Evolutionary conservation across 2,329 filamentous ascomycete genomes (phyloP).

Genomic region (Neodidymelliopsis sp.): DNA sequence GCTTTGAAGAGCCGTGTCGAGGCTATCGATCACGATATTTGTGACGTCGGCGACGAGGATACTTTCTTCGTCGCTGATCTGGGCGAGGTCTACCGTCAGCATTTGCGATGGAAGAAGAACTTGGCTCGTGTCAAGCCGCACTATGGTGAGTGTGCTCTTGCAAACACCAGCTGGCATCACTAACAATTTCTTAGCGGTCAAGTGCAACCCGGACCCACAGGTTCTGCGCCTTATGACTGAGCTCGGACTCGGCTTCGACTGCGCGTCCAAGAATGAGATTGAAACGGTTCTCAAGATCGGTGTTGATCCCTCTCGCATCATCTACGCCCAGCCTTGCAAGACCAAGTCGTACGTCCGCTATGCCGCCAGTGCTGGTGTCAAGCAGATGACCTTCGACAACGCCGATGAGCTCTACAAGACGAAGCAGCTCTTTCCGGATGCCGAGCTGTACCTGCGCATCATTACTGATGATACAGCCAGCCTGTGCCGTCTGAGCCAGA

Average conservation of each 20-base stretch:
- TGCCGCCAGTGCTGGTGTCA: slow-evolving; percentile 82
- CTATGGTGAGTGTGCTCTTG: slow-evolving; percentile 73
- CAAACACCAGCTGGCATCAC: slow-evolving; percentile 12
- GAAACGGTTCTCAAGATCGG: slow-evolving; percentile 87
- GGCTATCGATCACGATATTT: slow-evolving; percentile 83
- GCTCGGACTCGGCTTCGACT: slow-evolving; percentile 95
- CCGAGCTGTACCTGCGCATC: slow-evolving; percentile 93
- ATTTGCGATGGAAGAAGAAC: slow-evolving; percentile 96
- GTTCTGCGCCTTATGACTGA: slow-evolving; percentile 86
- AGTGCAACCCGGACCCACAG: slow-evolving; percentile 95
- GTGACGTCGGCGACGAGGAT: slow-evolving; percentile 92
- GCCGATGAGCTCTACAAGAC: slow-evolving; percentile 98
- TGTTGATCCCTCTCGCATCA: slow-evolving; percentile 87
- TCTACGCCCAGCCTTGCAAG: slow-evolving; percentile 99
- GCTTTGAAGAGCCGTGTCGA: slow-evolving; percentile 86
- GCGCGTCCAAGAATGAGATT: slow-evolving; percentile 96
- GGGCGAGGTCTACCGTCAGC: slow-evolving; percentile 98
- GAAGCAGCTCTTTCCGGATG: slow-evolving; percentile 86
- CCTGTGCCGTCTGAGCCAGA: slow-evolving; percentile 93
- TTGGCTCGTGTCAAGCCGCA: slow-evolving; percentile 92
- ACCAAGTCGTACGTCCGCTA: slow-evolving; percentile 97
- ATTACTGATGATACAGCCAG: slow-evolving; percentile 95
- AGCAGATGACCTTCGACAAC: slow-evolving; percentile 99
- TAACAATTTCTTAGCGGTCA: slow-evolving; percentile 73
- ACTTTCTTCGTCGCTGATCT: slow-evolving; percentile 98